Percentiles rank a stretch among this genome's conserved stretches.
Evolutionary conservation across 1,284 basidiomycete genomes (phyloP).

Genomic region (Veloporphyrellus conicus): DNA sequence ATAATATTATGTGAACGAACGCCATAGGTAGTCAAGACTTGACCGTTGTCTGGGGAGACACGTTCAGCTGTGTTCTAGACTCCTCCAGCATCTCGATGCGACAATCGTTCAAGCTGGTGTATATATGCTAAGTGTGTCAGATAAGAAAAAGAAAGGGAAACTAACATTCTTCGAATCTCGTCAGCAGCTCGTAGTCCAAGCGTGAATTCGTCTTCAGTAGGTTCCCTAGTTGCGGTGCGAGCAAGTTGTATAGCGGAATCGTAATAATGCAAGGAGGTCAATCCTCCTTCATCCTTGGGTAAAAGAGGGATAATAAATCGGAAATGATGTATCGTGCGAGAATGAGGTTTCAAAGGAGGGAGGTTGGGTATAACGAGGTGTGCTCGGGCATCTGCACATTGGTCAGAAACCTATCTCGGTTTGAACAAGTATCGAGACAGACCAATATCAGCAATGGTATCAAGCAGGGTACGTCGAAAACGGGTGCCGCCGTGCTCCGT

Average conservation of each 20-base stretch:
- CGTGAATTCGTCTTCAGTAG: conserved; percentile 66
- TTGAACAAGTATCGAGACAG: conserved; percentile 19
- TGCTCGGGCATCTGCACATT: conserved; percentile 53
- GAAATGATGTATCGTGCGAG: conserved; percentile 70
- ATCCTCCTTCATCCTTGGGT: conserved; percentile 53
- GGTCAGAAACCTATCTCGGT: conserved; percentile 3
- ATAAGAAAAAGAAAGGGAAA: neutral
- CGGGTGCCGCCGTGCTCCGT: conserved; percentile 55
- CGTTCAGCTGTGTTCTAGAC: conserved; percentile 42
- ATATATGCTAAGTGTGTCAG: conserved; percentile 4
- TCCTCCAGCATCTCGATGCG: conserved; percentile 57
- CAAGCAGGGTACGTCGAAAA: conserved; percentile 61
- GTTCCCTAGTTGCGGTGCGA: conserved; percentile 58
- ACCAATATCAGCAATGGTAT: conserved; percentile 67
- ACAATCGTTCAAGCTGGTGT: conserved; percentile 53
- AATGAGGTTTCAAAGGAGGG: conserved; percentile 57
- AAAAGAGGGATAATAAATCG: conserved; percentile 68
- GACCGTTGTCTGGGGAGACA: conserved; percentile 16
- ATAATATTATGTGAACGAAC: neutral
- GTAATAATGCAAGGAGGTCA: conserved; percentile 68
- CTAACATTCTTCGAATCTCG: conserved; percentile 56
- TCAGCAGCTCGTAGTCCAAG: conserved; percentile 61
- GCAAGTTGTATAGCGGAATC: conserved; percentile 75
- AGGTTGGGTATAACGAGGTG: conserved; percentile 62
- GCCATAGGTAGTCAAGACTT: conserved; percentile 2